These are phyloP conservation scores for Dothideomycetes sp. DNA, from an alignment of 2,329 filamentous ascomycete species.

Conservation along the genomic window DNA sequence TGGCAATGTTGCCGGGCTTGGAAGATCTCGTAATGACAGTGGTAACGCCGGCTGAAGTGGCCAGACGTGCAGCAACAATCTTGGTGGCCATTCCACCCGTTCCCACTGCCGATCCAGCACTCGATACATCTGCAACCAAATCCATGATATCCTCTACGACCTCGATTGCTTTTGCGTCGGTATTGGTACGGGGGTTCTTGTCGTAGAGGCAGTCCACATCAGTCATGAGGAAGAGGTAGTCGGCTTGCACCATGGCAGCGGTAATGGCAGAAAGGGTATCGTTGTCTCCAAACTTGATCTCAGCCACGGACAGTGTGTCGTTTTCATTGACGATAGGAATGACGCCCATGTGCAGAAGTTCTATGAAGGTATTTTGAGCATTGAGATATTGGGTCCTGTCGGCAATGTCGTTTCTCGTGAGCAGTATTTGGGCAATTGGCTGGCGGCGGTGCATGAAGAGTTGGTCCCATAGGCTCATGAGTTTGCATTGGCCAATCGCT, in stretches of 20 bases:
- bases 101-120: constrained; percentile 75
- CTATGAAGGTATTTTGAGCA: constrained; percentile 86
- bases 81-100: constrained; percentile 98
- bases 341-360: constrained; percentile 86
- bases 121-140: constrained; percentile 81
- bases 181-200: constrained; percentile 78
- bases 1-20: constrained; percentile 82
- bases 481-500: constrained; percentile 87
- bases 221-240: constrained; percentile 96
- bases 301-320: constrained; percentile 87
- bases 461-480: constrained; percentile 93
- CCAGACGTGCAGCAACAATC: constrained; percentile 83
- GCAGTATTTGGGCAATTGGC: constrained; percentile 85
- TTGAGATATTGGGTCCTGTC: constrained; percentile 94
- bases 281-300: constrained; percentile 99
- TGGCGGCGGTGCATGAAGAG: constrained; percentile 80
- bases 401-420: constrained; percentile 92
- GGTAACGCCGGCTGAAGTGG: constrained; percentile 87
- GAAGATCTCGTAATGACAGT: constrained; percentile 91
- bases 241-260: constrained; percentile 91
- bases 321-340: constrained; percentile 99
- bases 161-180: constrained; percentile 80
- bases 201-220: constrained; percentile 97
- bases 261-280: constrained; percentile 95
- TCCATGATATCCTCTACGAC: constrained; percentile 81